Base-by-base conservation (phyloP, 768 basidiomycete species). In the Sarcodon sp. region DNA sequence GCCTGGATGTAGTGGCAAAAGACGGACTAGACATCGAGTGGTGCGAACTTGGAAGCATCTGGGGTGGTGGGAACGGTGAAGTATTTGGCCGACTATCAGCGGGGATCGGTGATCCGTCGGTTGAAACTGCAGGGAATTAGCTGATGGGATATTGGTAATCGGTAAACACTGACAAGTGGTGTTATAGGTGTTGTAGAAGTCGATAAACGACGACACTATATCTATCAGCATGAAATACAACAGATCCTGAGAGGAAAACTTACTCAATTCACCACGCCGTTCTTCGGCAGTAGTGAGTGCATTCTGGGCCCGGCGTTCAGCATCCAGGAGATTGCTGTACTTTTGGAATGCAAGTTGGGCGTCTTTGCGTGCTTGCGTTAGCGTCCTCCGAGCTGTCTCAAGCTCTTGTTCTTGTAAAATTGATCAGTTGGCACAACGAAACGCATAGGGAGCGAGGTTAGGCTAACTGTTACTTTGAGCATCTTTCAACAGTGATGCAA, bases 271-370 rank as follows among this genome's bases (percentile, higher is more conserved):
- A 55, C 85, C 83, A 53, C 81, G 73, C 44, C 80, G 76, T 60
- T 79, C 80, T 56, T 85, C 83, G 47, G 79, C 79, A 48, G 75
- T 66, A 6, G 61, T 61, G 9, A 85, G 77, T 50, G 79, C 77
- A 54, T 77, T 75, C 55, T 77, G 70, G 44, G 83, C 82, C 59
- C 79, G 78, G 38, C 69, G 67, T 57, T 87, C 83, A 9, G 75
- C 65, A 55, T 86, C 82, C 13, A 85, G 66, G 62, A 77, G 83
- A 9, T 75, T 69, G 9, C 76, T 84, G 55, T 86, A 86, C 45
- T 76, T 67, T 58, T 78, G 69, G 56, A 84, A 82, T 3, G 81
- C 74, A 38, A 84, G 83, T 55, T 84, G 80, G 0, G 81, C 79
- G 45, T 83, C 81, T 56, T 80, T 77, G 57, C 81, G 80, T 16